Conservation (phyloP, 2,329 filamentous ascomycete species). For the Aurifilum marmelostoma region DNA sequence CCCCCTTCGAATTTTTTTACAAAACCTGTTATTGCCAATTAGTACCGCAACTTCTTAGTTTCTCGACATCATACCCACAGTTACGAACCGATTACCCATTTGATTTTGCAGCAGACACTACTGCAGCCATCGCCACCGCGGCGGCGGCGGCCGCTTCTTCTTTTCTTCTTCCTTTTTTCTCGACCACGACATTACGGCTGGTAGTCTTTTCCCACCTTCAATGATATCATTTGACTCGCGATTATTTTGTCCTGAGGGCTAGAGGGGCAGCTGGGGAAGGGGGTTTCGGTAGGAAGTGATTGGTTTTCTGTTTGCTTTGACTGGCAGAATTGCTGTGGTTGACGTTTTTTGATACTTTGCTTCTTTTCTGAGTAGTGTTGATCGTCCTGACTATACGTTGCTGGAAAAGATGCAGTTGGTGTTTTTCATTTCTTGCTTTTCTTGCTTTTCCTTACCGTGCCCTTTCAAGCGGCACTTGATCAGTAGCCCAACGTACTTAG, state of each 20-base stretch:
- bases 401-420: constrained; percentile 9
- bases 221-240: constrained; percentile 12
- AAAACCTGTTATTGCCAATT: constrained; percentile 15
- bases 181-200: constrained; percentile 14
- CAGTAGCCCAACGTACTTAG: constrained; percentile 21
- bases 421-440: not conserved
- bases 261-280: not conserved
- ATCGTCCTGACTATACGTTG: constrained; percentile 10
- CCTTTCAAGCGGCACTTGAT: constrained; percentile 18
- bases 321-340: not conserved
- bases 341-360: constrained; percentile 8
- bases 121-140: constrained; percentile 10
- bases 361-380: constrained; percentile 17
- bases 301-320: constrained; percentile 3
- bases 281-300: constrained; percentile 17
- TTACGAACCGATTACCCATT: constrained; percentile 28
- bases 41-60: constrained; percentile 7
- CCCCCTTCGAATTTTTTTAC: constrained; percentile 11
- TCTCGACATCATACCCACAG: constrained; percentile 24
- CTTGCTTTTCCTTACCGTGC: constrained; percentile 1
- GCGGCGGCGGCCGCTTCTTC: no score
- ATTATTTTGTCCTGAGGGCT: not conserved
- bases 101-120: constrained; percentile 19
- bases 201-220: not conserved
- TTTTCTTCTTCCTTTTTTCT: not conserved